A percentile compares a stretch with the other conserved stretches of the same genome.
Conservation (phyloP, 768 basidiomycete species). For the Crucibulum laeve region DNA sequence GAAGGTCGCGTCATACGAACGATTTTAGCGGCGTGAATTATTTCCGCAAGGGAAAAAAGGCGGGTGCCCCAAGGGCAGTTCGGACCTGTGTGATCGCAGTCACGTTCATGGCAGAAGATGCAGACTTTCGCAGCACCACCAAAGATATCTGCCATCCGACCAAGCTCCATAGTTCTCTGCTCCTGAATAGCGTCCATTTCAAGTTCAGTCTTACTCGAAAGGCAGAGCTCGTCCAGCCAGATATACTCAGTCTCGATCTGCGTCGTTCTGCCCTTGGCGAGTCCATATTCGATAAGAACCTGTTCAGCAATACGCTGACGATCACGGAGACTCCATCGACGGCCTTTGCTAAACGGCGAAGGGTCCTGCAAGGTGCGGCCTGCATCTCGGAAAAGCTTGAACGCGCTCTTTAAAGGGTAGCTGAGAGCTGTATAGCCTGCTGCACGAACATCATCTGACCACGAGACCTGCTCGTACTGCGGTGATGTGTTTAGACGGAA, state of each 20-base stretch:
- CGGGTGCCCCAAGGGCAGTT: constrained; percentile 14
- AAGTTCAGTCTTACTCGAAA: constrained; percentile 2
- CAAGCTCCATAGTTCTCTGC: constrained; percentile 12
- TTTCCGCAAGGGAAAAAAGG: constrained; percentile 15
- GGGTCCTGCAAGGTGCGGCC: constrained; percentile 1
- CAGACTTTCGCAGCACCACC: constrained; percentile 10
- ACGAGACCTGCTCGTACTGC: constrained; percentile 1
- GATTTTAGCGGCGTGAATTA: constrained; percentile 12
- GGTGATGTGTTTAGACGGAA: constrained; percentile 1
- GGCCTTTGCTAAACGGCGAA: constrained; percentile 1
- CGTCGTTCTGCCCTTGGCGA: background rate
- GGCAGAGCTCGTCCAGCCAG: constrained; percentile 7
- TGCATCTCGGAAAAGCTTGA: constrained; percentile 1
- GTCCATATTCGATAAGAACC: background rate
- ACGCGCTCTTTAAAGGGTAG: constrained; percentile 2
- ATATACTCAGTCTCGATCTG: constrained; percentile 2
- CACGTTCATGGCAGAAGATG: constrained; percentile 12
- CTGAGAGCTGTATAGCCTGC: constrained; percentile 1
- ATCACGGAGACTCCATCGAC: constrained; percentile 3
- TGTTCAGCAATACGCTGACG: constrained; percentile 2
- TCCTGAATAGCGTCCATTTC: constrained; percentile 2
- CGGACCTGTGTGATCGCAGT: constrained; percentile 11
- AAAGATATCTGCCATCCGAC: constrained; percentile 16
- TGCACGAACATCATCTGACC: background rate
- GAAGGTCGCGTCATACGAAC: constrained; percentile 7